phyloP scores from a whole-genome alignment of 1,139 yeast genomes.

The Scheffersomyces titani region DNA sequence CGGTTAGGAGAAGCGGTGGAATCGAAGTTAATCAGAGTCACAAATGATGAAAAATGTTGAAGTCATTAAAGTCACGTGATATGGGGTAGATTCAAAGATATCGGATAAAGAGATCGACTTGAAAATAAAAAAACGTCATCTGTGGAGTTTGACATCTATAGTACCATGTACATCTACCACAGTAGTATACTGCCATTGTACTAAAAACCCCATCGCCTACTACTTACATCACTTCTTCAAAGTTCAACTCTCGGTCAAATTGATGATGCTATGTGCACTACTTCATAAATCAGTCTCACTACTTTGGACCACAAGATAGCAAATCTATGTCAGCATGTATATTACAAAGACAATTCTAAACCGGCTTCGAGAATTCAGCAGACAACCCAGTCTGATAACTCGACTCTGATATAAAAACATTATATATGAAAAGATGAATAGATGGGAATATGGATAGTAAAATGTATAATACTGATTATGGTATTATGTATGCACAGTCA shows the following conservation, averaged over 20 bases:
- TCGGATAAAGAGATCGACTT: neutral
- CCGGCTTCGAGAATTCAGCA: neutral
- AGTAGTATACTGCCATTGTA: neutral
- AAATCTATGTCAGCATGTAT: neutral
- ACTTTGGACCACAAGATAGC: too few species aligned
- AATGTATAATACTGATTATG: neutral
- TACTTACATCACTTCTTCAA: neutral
- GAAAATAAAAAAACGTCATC: too few species aligned
- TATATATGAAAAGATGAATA: neutral
- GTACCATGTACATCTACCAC: neutral
- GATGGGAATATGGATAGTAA: neutral
- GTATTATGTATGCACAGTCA: conserved; percentile 4
- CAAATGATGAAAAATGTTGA: neutral
- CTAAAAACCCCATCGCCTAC: neutral
- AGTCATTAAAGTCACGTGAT: conserved; percentile 5
- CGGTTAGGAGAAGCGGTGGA: neutral
- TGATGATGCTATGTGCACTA: neutral
- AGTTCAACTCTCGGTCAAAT: neutral
- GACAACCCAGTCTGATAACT: neutral
- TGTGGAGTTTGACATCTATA: neutral
- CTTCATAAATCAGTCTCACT: neutral
- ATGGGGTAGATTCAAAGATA: neutral
- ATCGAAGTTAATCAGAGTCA: neutral
- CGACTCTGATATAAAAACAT: neutral
- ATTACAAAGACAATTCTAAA: neutral